Conservation (phyloP, 192 early-diverging fungal genomes). For the Rhizoclosmatium globosum region DNA sequence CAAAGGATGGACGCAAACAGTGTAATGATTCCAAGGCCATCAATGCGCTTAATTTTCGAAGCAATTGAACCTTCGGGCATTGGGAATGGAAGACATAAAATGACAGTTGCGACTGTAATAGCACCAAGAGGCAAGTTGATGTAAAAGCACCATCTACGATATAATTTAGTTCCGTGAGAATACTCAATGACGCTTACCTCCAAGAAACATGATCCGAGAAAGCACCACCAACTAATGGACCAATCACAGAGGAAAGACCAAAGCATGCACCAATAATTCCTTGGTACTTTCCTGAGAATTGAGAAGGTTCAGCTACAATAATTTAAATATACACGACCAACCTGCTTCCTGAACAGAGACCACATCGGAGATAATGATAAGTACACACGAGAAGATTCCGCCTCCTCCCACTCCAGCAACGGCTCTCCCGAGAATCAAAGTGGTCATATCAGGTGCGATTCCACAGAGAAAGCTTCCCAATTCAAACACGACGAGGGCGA, state of each 20-base stretch:
- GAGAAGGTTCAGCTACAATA: not conserved
- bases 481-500: constrained; percentile 72
- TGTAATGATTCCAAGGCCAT: constrained; percentile 67
- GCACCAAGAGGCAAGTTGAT: constrained; percentile 86
- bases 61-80: constrained; percentile 52
- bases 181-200: no score
- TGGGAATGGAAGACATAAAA: constrained; percentile 68
- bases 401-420: constrained; percentile 76
- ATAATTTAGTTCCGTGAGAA: no score
- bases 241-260: constrained; percentile 75
- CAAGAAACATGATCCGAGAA: constrained; percentile 71
- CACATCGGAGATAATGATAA: constrained; percentile 57
- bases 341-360: constrained; percentile 19
- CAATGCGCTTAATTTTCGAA: constrained; percentile 73
- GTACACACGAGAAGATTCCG: constrained; percentile 76
- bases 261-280: constrained; percentile 74
- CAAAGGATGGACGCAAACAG: constrained; percentile 61
- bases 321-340: not conserved
- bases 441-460: constrained; percentile 61
- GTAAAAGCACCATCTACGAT: constrained; percentile 68
- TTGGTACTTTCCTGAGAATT: constrained; percentile 43
- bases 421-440: constrained; percentile 77
- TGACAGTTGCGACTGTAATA: constrained; percentile 64
- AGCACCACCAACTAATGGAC: constrained; percentile 85
- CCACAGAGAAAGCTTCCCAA: constrained; percentile 83